phyloP scores from a whole-genome alignment of 352 stramenopile genomes.

The Pythium rhizo-oryzae region DNA sequence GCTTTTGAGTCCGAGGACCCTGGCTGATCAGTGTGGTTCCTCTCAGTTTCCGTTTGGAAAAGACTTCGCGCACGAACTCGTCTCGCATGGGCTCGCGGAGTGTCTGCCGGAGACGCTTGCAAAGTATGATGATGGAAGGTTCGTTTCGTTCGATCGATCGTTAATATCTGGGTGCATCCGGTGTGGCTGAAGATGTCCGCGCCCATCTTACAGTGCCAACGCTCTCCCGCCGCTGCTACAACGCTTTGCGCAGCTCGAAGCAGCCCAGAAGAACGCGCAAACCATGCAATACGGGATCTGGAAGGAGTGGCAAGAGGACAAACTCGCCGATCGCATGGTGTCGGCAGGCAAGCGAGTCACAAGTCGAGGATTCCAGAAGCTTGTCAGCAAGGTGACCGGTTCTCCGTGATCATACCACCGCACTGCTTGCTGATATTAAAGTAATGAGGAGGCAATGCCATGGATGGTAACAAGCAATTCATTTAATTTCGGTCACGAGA shows the following conservation, averaged over 20 bases:
- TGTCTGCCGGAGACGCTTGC: conserved; percentile 59
- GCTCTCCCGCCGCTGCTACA: conserved; percentile 38
- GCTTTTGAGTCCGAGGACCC: background rate
- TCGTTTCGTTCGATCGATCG: conserved; percentile 21
- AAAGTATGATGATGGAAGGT: conserved; percentile 71
- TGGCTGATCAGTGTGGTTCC: conserved; percentile 19
- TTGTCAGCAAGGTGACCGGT: conserved; percentile 29
- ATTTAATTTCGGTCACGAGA: conserved; percentile 7
- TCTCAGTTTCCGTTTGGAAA: conserved; percentile 47
- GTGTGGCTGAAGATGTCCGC: background rate
- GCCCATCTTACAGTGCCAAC: conserved; percentile 12
- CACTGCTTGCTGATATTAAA: no score
- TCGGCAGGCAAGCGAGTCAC: conserved; percentile 69
- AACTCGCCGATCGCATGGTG: conserved; percentile 57
- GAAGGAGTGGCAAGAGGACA: conserved; percentile 78
- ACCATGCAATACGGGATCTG: conserved; percentile 84
- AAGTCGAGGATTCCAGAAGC: conserved; percentile 30
- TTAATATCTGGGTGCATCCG: background rate
- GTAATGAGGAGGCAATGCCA: background rate
- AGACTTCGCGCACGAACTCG: conserved; percentile 66
- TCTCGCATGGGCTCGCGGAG: conserved; percentile 61
- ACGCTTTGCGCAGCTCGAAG: conserved; percentile 52
- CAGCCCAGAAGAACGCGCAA: conserved; percentile 65
- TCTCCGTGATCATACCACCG: background rate
- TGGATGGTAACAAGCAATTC: background rate